Evolutionary conservation across 805 yeast species (phyloP).

Genomic region (Cyberlindnera mycetangii): DNA sequence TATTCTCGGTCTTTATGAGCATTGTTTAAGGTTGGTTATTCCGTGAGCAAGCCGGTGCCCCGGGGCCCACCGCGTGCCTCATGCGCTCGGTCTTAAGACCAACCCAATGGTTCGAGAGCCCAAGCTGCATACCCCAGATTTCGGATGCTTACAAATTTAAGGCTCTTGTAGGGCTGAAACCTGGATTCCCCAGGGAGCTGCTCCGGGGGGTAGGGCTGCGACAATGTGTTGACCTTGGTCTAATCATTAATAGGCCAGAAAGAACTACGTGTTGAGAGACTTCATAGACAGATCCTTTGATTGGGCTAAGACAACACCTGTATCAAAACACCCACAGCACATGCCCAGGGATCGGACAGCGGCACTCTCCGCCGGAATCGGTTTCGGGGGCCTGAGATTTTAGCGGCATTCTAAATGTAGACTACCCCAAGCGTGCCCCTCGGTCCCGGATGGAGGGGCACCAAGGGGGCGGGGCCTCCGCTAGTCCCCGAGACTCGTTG

Average conservation of each 20-base stretch:
- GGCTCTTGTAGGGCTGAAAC: slow-evolving; percentile 1
- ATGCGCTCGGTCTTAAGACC: slow-evolving; percentile 2
- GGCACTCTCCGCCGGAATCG: too few relatives aligned
- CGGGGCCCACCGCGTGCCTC: not conserved
- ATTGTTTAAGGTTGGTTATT: too few relatives aligned
- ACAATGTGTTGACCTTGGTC: too few relatives aligned
- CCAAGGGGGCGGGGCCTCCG: not conserved
- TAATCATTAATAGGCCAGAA: too few relatives aligned
- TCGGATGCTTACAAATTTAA: slow-evolving; percentile 7
- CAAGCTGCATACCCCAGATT: slow-evolving; percentile 4
- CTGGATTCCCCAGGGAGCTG: not conserved
- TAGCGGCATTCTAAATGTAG: not conserved
- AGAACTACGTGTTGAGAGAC: too few relatives aligned
- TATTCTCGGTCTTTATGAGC: too few relatives aligned
- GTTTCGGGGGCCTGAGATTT: too few relatives aligned
- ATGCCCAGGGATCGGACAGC: too few relatives aligned
- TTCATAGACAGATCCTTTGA: too few relatives aligned
- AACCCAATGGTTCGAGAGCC: slow-evolving; percentile 4
- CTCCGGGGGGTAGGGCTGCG: slow-evolving; percentile 2
- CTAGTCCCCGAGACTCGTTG: not conserved
- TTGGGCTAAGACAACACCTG: too few relatives aligned
- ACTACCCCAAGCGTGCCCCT: slow-evolving; percentile 19
- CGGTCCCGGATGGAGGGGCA: slow-evolving; percentile 12
- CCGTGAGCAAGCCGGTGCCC: too few relatives aligned
- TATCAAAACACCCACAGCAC: too few relatives aligned